A percentile compares a stretch with the other conserved stretches of the same genome.
Evolutionary conservation across 1,284 basidiomycete genomes (phyloP).

Genomic region (Sporisorium scitamineum): DNA sequence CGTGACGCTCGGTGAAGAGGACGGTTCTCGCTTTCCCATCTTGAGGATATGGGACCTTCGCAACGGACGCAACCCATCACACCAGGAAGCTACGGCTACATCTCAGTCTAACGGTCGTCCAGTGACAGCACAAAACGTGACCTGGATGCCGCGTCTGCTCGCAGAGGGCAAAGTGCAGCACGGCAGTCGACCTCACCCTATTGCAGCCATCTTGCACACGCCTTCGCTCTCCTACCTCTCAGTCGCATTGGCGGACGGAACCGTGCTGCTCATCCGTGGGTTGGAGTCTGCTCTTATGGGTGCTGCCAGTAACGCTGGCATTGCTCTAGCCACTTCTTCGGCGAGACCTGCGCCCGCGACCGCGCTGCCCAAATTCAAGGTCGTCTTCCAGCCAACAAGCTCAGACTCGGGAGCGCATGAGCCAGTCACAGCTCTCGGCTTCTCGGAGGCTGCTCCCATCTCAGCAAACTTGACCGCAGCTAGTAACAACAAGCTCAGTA

Average conservation of each 20-base stretch:
- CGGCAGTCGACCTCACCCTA: slow-evolving; percentile 57
- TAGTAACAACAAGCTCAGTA: slow-evolving; percentile 2
- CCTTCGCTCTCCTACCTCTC: slow-evolving; percentile 85
- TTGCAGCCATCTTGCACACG: slow-evolving; percentile 84
- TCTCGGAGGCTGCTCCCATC: slow-evolving; percentile 73
- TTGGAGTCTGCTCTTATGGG: slow-evolving; percentile 84
- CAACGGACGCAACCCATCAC: slow-evolving; percentile 20
- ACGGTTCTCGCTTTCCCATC: slow-evolving; percentile 50
- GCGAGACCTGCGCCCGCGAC: slow-evolving; percentile 37
- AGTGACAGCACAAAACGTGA: slow-evolving; percentile 1
- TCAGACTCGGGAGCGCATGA: slow-evolving; percentile 72
- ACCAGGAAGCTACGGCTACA: background rate
- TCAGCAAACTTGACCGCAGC: background rate
- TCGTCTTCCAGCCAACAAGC: slow-evolving; percentile 57
- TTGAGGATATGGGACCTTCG: slow-evolving; percentile 65
- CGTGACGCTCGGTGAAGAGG: slow-evolving; percentile 59
- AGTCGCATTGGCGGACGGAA: slow-evolving; percentile 92
- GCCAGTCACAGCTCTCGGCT: slow-evolving; percentile 90
- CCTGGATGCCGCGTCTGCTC: slow-evolving; percentile 54
- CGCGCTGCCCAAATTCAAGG: slow-evolving; percentile 67
- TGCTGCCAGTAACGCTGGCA: slow-evolving; percentile 47
- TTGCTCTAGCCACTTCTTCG: slow-evolving; percentile 11
- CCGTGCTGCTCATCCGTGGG: slow-evolving; percentile 89
- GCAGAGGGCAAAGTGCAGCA: slow-evolving; percentile 63
- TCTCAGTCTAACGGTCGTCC: slow-evolving; percentile 1